Percentiles rank a stretch among this genome's conserved stretches.
Evolutionary conservation across 2,329 filamentous ascomycete species (phyloP).

Genomic region (Fusarium brachygibbosum): DNA sequence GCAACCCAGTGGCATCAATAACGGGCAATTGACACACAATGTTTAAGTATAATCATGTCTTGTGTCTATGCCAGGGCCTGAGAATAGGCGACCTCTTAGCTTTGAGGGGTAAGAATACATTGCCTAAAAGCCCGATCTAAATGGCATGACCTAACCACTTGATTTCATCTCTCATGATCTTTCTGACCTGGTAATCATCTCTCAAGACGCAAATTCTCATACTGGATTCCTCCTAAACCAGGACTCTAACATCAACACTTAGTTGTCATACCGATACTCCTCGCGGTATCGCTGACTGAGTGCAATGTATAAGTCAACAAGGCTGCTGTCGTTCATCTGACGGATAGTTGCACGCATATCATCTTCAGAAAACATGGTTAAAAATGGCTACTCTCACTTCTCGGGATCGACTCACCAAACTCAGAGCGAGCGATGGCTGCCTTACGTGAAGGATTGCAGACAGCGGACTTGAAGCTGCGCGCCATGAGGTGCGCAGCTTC

Average conservation of each 20-base stretch:
- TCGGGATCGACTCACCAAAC: not conserved
- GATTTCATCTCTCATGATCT: not conserved
- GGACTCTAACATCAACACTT: not conserved
- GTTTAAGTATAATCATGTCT: not conserved
- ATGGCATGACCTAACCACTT: not conserved
- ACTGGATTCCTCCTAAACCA: too few relatives aligned
- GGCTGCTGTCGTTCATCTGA: accelerated
- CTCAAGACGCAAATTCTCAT: not conserved
- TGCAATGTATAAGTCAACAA: not conserved
- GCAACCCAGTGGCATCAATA: not conserved
- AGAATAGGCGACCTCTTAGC: not conserved
- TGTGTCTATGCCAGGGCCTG: too few relatives aligned
- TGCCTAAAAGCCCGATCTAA: not conserved
- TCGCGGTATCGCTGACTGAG: not conserved
- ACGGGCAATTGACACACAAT: not conserved
- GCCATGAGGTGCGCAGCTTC: not conserved
- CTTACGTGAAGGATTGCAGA: accelerated
- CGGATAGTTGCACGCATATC: not conserved
- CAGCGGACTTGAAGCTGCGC: not conserved
- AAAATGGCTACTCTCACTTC: not conserved
- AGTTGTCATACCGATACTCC: not conserved
- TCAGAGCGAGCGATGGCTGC: not conserved
- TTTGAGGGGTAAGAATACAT: not conserved
- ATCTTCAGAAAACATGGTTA: not conserved
- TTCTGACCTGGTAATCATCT: not conserved